These are phyloP conservation scores for Cladophialophora carrionii DNA, from an alignment of 2,329 filamentous ascomycete genomes.

Conservation along the genomic window DNA sequence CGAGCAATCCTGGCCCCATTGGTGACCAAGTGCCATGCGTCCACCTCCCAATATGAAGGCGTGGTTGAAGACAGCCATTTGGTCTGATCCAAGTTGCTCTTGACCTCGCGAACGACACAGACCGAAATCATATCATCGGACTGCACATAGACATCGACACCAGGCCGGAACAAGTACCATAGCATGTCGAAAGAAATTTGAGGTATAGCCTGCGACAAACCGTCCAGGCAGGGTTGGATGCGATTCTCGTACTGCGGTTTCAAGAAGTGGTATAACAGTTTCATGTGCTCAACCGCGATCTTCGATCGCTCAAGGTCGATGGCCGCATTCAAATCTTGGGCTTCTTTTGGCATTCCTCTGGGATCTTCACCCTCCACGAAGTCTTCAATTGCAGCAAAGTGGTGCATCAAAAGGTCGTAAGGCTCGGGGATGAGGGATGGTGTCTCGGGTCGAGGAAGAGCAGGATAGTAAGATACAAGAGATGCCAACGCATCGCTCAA, in stretches of 20 bases:
- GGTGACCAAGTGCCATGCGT: background rate
- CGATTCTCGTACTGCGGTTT: background rate
- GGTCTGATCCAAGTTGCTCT: background rate
- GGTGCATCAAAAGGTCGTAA: background rate
- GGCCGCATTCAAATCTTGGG: background rate
- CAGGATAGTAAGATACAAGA: background rate
- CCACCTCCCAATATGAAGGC: background rate
- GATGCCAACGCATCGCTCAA: background rate
- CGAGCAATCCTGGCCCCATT: background rate
- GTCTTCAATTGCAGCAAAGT: background rate
- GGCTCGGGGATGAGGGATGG: background rate
- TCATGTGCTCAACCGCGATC: slow-evolving; percentile 1
- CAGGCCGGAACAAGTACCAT: background rate
- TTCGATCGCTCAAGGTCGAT: background rate
- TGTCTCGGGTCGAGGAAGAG: background rate
- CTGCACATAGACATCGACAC: background rate
- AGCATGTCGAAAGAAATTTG: background rate
- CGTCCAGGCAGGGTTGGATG: background rate
- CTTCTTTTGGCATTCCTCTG: background rate
- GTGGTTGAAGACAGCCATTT: background rate
- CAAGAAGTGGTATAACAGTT: background rate
- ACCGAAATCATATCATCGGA: background rate
- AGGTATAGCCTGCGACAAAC: background rate
- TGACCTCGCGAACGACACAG: background rate
- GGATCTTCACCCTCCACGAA: background rate